phyloP scores from a whole-genome alignment of 164 flowering plant species.

The Tinospora cordifolia region DNA sequence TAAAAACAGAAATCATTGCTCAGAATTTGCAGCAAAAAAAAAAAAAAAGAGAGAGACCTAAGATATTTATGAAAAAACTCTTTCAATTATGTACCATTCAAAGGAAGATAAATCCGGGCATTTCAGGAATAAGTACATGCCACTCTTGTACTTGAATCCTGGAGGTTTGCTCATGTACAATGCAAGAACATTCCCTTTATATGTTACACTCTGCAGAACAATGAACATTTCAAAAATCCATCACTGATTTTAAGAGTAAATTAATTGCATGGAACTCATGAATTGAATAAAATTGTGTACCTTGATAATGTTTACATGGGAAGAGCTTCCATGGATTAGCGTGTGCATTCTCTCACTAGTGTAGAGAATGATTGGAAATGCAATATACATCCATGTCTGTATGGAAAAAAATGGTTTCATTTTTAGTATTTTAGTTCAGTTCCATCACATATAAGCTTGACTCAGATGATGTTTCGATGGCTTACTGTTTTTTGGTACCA shows the following conservation, averaged over 20 bases:
- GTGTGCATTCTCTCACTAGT: conserved; percentile 48
- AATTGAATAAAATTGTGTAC: conserved; percentile 12
- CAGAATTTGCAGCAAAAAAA: not conserved
- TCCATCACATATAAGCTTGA: not conserved
- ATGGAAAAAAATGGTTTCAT: conserved; percentile 5
- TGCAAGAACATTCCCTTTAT: conserved; percentile 82
- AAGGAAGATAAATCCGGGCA: conserved; percentile 72
- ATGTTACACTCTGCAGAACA: conserved; percentile 54
- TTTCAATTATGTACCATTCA: conserved; percentile 56
- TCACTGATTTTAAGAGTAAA: not conserved
- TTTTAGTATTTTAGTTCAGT: conserved; percentile 1
- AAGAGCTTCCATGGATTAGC: conserved; percentile 28
- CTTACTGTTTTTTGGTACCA: conserved; percentile 78
- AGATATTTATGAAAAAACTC: not conserved
- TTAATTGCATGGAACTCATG: not conserved
- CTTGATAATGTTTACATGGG: conserved; percentile 54
- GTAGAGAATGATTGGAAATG: conserved; percentile 52
- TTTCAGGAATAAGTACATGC: conserved; percentile 90
- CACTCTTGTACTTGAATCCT: conserved; percentile 86
- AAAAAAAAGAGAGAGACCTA: no score
- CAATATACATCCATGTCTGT: conserved; percentile 97
- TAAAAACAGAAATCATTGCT: not conserved
- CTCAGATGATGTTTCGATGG: not conserved
- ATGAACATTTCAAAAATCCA: conserved; percentile 7
- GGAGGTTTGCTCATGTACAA: conserved; percentile 74